Percentiles rank a stretch among this genome's conserved stretches.
Conservation (phyloP, 176 grass and related monocot species). For the Echinochloa phyllopogon region DNA sequence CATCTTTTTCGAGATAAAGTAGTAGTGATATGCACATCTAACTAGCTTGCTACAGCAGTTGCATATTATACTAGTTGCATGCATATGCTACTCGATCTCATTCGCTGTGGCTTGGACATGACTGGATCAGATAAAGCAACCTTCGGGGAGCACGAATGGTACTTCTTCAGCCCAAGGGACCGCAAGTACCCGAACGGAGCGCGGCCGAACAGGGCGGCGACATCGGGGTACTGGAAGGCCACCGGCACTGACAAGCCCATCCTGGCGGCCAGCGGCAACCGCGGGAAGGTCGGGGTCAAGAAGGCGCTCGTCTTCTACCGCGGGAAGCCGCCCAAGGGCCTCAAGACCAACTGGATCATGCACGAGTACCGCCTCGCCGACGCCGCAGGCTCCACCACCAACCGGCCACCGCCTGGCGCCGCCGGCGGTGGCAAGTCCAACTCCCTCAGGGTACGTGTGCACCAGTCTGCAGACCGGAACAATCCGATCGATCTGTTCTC, state of each 20-base stretch:
- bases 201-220: slow-evolving; percentile 83
- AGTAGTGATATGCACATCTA: neutral
- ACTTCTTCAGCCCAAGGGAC: slow-evolving; percentile 97
- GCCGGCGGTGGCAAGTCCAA: slow-evolving; percentile 38
- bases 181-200: slow-evolving; percentile 95
- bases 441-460: slow-evolving; percentile 77
- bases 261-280: slow-evolving; percentile 41
- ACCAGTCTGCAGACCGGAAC: neutral
- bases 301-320: slow-evolving; percentile 96
- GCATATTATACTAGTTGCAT: neutral
- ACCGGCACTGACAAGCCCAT: slow-evolving; percentile 96
- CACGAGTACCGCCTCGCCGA: slow-evolving; percentile 91
- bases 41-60: neutral
- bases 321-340: slow-evolving; percentile 73
- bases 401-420: neutral
- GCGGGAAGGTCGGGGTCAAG: slow-evolving; percentile 87
- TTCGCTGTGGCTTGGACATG: neutral
- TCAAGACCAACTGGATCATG: slow-evolving; percentile 99
- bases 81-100: neutral
- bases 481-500: neutral
- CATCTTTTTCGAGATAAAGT: slow-evolving; percentile 1
- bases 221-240: slow-evolving; percentile 96
- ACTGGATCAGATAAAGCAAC: slow-evolving; percentile 68
- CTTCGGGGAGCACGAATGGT: slow-evolving; percentile 94
- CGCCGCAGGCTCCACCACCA: slow-evolving; percentile 28